A percentile compares a stretch with the other conserved stretches of the same genome.
Evolutionary conservation across 2,329 filamentous ascomycete genomes (phyloP).

Genomic region (Pseudopyricularia javanii): DNA sequence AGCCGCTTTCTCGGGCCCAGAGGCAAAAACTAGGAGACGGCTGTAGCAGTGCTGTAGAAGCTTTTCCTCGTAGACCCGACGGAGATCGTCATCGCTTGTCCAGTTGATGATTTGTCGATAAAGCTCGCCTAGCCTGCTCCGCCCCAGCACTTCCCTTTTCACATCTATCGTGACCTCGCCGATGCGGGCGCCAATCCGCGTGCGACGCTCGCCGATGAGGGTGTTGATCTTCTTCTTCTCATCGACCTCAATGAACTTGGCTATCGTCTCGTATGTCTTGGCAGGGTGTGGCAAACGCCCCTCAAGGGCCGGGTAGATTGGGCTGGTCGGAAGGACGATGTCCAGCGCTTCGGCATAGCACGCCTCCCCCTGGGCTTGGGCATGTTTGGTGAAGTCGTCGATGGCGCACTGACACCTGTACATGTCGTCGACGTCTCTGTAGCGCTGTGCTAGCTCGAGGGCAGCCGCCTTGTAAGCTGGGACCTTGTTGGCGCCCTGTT

Average conservation of each 20-base stretch:
- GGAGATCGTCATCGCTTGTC: conserved; percentile 73
- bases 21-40: conserved; percentile 52
- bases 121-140: conserved; percentile 66
- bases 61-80: conserved; percentile 83
- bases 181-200: conserved; percentile 72
- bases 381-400: conserved; percentile 68
- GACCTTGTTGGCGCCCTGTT: conserved; percentile 56
- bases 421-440: conserved; percentile 51
- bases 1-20: conserved; percentile 49
- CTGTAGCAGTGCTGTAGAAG: conserved; percentile 73
- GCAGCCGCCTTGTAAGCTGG: conserved; percentile 63
- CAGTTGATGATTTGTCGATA: conserved; percentile 83
- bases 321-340: conserved; percentile 66
- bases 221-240: conserved; percentile 85
- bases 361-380: conserved; percentile 56
- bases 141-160: conserved; percentile 67
- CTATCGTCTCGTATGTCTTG: conserved; percentile 69
- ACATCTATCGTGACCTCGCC: conserved; percentile 77
- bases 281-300: conserved; percentile 71
- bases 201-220: conserved; percentile 79
- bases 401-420: conserved; percentile 55
- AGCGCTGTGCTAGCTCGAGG: conserved; percentile 62
- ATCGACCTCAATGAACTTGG: conserved; percentile 71
- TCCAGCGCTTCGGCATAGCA: conserved; percentile 69
- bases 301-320: conserved; percentile 72